Base-by-base conservation (phyloP, 1,139 yeast genomes). In the Zygotorulaspora mrakii region DNA sequence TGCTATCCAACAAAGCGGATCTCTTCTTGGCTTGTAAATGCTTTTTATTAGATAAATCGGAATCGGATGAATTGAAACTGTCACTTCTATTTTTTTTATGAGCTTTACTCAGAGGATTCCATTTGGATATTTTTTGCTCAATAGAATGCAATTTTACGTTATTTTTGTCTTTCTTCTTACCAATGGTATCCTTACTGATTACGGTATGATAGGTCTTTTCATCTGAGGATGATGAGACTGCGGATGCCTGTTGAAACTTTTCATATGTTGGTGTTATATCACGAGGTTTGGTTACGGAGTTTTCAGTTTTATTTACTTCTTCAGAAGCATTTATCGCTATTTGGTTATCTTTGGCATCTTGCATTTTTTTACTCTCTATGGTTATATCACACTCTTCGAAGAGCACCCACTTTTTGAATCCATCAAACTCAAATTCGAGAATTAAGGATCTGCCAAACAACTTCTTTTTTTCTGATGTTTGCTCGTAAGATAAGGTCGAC, bases 391-490 rank as follows among this genome's bases (percentile, higher is more conserved):
- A 75, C 55, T 86, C 95, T 47, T 88, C 85, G 6, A 86, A 72
- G 10, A 85, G 76, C 18, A 85, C 74, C 95, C 95, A 86, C 58
- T 86, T 83, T 53, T 84, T 84, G 49, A 83, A 83, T 0, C 88
- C 89, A 60, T 78, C 80, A 47, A 79, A 65, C 16, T 70, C 72
- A 43, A 84, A 81, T 50, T 82, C 89, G 4, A 82, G 74, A 4
- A 87, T 85, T 40, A 86, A 69, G 0, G 94, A 79, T 45, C 94
- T 73, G 5, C 96, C 96, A 67, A 87, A 87, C 2, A 80, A 62
- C 22, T 74, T 73, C 59, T 83, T 83, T 51, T 80, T 76, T 21
- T 68, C 65, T 27, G 73, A 68, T 0, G 88, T 78, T 57, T 85
- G 86, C 55, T 87, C 96, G 31, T 79, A 74, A 0, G 86, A 86